These are phyloP conservation scores for Diaporthe velutina DNA, from an alignment of 2,329 filamentous ascomycete genomes.

Conservation along the genomic window DNA sequence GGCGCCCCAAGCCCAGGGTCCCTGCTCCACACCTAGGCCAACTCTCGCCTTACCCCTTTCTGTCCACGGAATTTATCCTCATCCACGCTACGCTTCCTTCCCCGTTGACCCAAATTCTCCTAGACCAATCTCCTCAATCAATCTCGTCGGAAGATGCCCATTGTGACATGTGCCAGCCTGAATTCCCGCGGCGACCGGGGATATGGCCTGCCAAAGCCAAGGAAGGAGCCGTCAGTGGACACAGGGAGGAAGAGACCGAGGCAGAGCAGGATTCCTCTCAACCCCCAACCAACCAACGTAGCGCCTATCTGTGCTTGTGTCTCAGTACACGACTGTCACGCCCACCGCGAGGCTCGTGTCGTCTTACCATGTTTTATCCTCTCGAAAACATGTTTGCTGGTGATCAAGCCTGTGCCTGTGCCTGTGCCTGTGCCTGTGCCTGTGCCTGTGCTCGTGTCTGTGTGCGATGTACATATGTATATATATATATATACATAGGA, in stretches of 20 bases:
- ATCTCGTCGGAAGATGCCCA: constrained; percentile 8
- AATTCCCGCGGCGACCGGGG: not conserved
- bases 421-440: not conserved
- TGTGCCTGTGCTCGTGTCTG: not conserved
- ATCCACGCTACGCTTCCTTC: not conserved
- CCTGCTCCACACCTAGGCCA: not conserved
- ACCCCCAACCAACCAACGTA: not conserved
- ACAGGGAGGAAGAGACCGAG: constrained; percentile 7
- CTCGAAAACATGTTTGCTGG: not conserved
- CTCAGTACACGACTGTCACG: not conserved
- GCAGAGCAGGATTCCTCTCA: not conserved
- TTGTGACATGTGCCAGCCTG: not conserved
- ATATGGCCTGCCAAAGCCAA: not conserved
- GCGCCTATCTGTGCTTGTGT: not conserved
- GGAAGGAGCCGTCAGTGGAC: not conserved
- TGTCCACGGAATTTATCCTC: not conserved
- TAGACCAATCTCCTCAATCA: not conserved
- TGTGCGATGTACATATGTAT: not conserved
- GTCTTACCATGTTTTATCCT: not conserved
- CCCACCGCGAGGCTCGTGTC: not conserved
- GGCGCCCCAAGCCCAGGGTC: not conserved
- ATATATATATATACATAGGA: not conserved
- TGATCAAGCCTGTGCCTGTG: not conserved
- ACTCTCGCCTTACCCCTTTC: constrained; percentile 11
- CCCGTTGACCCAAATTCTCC: not conserved